phyloP scores from a whole-genome alignment of 2,329 filamentous ascomycete genomes.

The Aspergillus pseudoterreus region DNA sequence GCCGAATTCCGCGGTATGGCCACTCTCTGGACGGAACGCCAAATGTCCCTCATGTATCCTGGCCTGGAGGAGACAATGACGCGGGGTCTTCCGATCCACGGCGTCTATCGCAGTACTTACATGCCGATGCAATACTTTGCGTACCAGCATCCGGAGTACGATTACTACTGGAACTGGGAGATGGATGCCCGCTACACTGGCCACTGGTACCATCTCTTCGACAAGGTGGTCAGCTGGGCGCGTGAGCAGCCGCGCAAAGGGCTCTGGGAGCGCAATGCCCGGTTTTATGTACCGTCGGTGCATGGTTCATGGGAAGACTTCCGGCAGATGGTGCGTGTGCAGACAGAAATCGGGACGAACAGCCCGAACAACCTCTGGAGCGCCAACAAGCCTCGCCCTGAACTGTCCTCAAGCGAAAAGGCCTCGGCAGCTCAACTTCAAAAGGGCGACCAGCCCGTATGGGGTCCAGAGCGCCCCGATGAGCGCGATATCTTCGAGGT shows the following conservation, averaged over 20 bases:
- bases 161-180: constrained; percentile 85
- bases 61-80: constrained; percentile 76
- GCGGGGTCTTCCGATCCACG: constrained; percentile 74
- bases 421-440: constrained; percentile 22
- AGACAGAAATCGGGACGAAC: constrained; percentile 66
- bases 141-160: constrained; percentile 72
- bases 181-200: constrained; percentile 76
- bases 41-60: constrained; percentile 88
- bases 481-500: constrained; percentile 68
- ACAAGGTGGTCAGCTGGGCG: constrained; percentile 66
- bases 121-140: constrained; percentile 97
- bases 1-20: constrained; percentile 84
- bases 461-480: constrained; percentile 74
- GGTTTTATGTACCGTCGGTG: constrained; percentile 73
- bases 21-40: constrained; percentile 88
- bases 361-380: constrained; percentile 67
- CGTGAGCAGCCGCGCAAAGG: constrained; percentile 72
- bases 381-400: constrained; percentile 31
- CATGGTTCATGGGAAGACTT: constrained; percentile 81
- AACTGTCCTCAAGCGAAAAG: constrained; percentile 18
- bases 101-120: constrained; percentile 85
- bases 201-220: constrained; percentile 76
- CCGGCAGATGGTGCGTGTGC: constrained; percentile 69
- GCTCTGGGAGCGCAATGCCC: constrained; percentile 73
- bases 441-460: constrained; percentile 63